A percentile compares a stretch with the other conserved stretches of the same genome.
Conservation (phyloP, 208 protist genomes). For the Novymonas esmeraldas region DNA sequence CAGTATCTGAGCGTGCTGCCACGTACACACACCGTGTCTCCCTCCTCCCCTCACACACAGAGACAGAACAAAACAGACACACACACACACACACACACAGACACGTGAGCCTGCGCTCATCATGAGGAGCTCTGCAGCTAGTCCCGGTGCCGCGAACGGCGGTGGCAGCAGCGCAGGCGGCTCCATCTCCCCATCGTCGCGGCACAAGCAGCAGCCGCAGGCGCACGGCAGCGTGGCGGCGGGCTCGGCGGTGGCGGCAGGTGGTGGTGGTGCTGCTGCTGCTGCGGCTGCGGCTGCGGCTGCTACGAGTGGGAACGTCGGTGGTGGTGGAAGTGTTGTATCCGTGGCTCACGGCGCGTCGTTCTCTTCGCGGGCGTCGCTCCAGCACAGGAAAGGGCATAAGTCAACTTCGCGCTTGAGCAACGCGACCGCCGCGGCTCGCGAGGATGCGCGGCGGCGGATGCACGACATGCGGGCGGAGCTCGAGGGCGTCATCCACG, state of each 20-base stretch:
- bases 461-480: conserved; percentile 46
- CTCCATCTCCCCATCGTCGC: not conserved
- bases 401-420: conserved; percentile 7
- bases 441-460: conserved; percentile 53
- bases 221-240: not conserved
- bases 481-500: conserved; percentile 66
- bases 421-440: conserved; percentile 15
- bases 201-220: not conserved
- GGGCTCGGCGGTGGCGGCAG: not conserved
- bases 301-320: not conserved
- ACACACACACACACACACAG: not conserved
- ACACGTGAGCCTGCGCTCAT: not conserved
- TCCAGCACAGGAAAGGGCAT: not conserved
- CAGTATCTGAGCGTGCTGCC: too few species aligned
- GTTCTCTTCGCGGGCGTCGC: conserved; percentile 8
- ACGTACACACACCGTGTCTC: too few species aligned
- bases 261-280: not conserved
- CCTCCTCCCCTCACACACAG: too few species aligned
- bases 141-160: not conserved
- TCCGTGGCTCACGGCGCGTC: not conserved
- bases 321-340: not conserved
- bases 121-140: conserved; percentile 3
- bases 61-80: not conserved
- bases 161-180: not conserved
- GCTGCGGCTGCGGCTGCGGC: not conserved